Evolutionary conservation across 1,284 basidiomycete genomes (phyloP), one percentile per base, ranked within the genome.

Genomic region (Ustilago esculenta): DNA sequence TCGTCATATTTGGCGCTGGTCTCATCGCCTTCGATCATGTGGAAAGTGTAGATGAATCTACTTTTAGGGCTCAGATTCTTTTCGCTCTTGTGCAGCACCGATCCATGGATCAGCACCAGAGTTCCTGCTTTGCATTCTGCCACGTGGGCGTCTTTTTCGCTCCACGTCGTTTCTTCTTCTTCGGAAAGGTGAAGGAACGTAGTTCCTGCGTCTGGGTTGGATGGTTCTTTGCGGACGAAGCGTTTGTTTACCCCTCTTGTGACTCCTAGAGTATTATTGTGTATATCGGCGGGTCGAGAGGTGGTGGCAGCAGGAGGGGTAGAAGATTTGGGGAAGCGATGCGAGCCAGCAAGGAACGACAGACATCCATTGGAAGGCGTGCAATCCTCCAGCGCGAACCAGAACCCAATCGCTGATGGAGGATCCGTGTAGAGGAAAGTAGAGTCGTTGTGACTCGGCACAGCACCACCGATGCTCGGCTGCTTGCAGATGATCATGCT

Each of bases 341-440:
- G 77, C 12, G 66, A 69, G 8, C 77, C 75, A 3, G 72, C 58
- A 0, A 76, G 30, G 52, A 80, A 80, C 27, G 39, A 48, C 17
- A 80, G 49, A 39, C 74, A 76, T 0, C 77, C 77, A 37, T 80
- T 80, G 9, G 20, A 25, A 11, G 27, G 20, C 11, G 76, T 74
- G 40, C 76, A 79, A 48, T 88, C 87, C 81, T 98, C 94, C 18
- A 98, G 84, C 6, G 94, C 92, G 56, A 97, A 91, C 95, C 95
- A 98, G 79, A 94, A 92, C 0, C 95, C 95, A 5, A 98, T 85
- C 0, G 95, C 94, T 6, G 88, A 89, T 0, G 92, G 92, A 8
- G 95, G 94, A 44, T 91, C 85, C 4, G 94, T 97, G 82, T 95
- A 97, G 18, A 87, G 77, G 63, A 87, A 87, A 1, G 86, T 87